Evolutionary conservation across 192 early-diverging fungal species (phyloP), one percentile per base, ranked within the genome.

Genomic region (Entophlyctis luteolus): DNA sequence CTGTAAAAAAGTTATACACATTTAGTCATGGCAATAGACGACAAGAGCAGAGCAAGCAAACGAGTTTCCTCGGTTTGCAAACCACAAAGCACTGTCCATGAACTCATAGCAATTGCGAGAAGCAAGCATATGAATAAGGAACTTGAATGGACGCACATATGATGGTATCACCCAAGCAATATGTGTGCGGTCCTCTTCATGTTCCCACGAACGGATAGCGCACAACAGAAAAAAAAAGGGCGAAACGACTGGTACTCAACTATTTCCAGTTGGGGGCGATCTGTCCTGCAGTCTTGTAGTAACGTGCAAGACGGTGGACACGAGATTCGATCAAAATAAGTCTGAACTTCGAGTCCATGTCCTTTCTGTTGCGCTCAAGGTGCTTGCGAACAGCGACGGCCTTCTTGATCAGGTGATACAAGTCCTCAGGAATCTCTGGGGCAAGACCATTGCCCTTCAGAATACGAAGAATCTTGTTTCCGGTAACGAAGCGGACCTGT

Each of bases 321-420:
- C 95, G 89, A 59, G 96, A 94, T 85, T 99, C 95, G 73, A 94
- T 90, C 62, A 96, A 83, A 91, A 96, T 95, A 70, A 96, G 85
- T 77, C 96, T 91, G 90, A 95, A 99, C 91, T 99, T 99, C 80
- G 92, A 86, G 75, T 96, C 96, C 70, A 82, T 82, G 82, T 99
- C 96, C 89, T 99, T 99, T 86, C 95, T 91, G 91, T 94, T 91
- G 72, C 90, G 90, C 87, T 99, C 96, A 69, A 99, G 77, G 80
- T 99, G 96, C 89, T 96, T 97, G 84, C 91, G 94, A 84, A 99
- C 89, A 68, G 92, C 86, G 72, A 99, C 93, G 70, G 96, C 95
- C 91, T 97, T 97, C 91, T 96, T 99, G 86, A 97, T 97, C 71
- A 99, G 81, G 82, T 93, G 92, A 89, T 96, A 96, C 57, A 99